A percentile compares a stretch with the other conserved stretches of the same genome.
Evolutionary conservation across 768 basidiomycete species (phyloP).

Genomic region (Panaeolus cyanescens): DNA sequence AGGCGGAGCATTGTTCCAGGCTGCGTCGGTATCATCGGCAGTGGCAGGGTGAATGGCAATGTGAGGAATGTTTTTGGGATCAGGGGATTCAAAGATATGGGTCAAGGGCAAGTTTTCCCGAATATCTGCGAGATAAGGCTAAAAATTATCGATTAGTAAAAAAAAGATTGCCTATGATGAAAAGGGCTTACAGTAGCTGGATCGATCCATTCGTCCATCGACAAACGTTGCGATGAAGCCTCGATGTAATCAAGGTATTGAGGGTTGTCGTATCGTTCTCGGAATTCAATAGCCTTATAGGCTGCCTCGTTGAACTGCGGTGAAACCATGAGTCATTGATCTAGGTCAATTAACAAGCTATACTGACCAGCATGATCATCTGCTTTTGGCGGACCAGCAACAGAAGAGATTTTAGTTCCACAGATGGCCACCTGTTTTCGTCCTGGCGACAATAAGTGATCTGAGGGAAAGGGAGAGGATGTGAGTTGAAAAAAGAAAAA

Average conservation of each 20-base stretch:
- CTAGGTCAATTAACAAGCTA: neutral
- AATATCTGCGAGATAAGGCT: neutral
- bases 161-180: neutral
- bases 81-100: constrained; percentile 43
- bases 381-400: neutral
- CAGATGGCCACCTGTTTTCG: neutral
- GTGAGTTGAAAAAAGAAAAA: neutral
- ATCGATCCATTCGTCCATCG: constrained; percentile 1
- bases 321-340: neutral
- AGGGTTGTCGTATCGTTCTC: constrained; percentile 36
- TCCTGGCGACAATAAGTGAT: neutral
- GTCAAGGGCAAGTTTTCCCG: constrained; percentile 20
- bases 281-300: constrained; percentile 29
- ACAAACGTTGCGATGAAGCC: neutral
- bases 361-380: constrained; percentile 2
- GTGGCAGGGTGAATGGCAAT: constrained; percentile 43
- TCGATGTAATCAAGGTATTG: constrained; percentile 31
- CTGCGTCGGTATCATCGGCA: constrained; percentile 39
- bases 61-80: constrained; percentile 44
- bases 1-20: constrained; percentile 35
- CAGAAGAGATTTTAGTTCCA: neutral
- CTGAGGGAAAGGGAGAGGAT: neutral
- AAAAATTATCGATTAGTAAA: neutral
- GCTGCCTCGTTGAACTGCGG: constrained; percentile 2
- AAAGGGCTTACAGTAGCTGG: neutral